Evolutionary conservation across 2,329 filamentous ascomycete species (phyloP), one percentile per base, ranked within the genome.

Genomic region (Magnaporthiopsis poae): DNA sequence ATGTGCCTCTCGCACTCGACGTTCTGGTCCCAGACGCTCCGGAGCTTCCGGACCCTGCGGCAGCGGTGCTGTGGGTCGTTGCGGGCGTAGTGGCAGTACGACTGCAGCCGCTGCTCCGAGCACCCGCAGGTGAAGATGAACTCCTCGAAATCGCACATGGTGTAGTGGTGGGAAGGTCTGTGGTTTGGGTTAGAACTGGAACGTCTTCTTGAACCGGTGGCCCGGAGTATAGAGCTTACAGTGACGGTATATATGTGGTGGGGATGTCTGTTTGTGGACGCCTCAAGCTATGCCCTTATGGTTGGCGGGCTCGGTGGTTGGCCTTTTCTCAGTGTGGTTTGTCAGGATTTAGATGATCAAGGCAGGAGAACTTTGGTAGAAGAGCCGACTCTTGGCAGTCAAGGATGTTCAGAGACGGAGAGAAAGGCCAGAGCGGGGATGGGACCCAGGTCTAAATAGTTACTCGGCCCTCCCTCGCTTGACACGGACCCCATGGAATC

Each of bases 31-130:
- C 84, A 86, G 73, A 84, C 84, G 69, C 86, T 79, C 31, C 86
- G 82, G 68, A 90, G 80, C 59, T 84, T 84, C 77, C 89, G 88
- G 66, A 90, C 84, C 13, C 86, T 82, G 39, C 84, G 85, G 75
- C 90, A 92, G 71, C 86, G 81, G 74, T 92, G 89, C 68, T 84
- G 81, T 0, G 85, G 85, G 71, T 91, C 87, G 73, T 90, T 91
- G 67, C 90, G 87, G 7, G 90, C 88, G 70, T 86, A 87, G 76
- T 92, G 90, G 75, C 90, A 93, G 75, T 91, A 84, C 31, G 85
- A 86, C 72, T 88, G 86, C 36, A 90, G 79, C 27, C 86, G 83
- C 33, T 82, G 76, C 21, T 79, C 77, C 5, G 80, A 81, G 77
- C 91, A 89, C 36, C 80, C 80, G 78, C 90, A 93, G 65, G 74